Percentiles rank a stretch among this genome's conserved stretches.
phyloP scores from a whole-genome alignment of 495 filamentous ascomycete species.

The Hypoxylon cercidicola region DNA sequence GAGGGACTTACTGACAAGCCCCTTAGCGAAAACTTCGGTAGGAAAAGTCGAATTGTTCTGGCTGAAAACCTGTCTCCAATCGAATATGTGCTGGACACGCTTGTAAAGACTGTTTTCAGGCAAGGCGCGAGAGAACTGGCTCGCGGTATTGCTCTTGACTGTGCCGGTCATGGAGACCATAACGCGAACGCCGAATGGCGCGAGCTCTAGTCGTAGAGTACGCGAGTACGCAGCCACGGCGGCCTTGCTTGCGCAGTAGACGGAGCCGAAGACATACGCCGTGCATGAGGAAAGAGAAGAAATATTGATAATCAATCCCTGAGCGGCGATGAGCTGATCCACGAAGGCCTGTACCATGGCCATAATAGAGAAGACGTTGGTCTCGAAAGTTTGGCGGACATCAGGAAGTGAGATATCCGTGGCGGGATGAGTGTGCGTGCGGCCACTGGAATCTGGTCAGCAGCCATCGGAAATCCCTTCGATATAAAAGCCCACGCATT shows the following conservation, averaged over 20 bases:
- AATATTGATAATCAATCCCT: conserved; percentile 67
- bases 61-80: conserved; percentile 56
- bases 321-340: conserved; percentile 61
- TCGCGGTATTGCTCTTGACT: conserved; percentile 58
- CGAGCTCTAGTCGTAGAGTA: conserved; percentile 63
- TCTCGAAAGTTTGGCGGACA: conserved; percentile 66
- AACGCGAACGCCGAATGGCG: conserved; percentile 64
- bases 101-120: conserved; percentile 55
- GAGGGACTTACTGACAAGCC: conserved; percentile 52
- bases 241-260: conserved; percentile 65
- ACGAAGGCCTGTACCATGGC: conserved; percentile 65
- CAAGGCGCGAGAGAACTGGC: conserved; percentile 49
- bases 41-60: conserved; percentile 55
- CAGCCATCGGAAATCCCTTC: background rate
- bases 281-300: conserved; percentile 60
- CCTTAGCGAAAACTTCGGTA: conserved; percentile 51
- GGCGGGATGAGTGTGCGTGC: conserved; percentile 60
- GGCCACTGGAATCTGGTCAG: conserved; percentile 51
- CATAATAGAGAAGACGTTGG: conserved; percentile 71
- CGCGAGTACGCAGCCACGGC: conserved; percentile 62
- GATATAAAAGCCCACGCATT: conserved; percentile 62
- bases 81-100: conserved; percentile 52
- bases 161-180: conserved; percentile 63
- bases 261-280: conserved; percentile 58
- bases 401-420: conserved; percentile 63